Base-by-base conservation (phyloP, 805 yeast genomes). In the Kuraishia molischiana region DNA sequence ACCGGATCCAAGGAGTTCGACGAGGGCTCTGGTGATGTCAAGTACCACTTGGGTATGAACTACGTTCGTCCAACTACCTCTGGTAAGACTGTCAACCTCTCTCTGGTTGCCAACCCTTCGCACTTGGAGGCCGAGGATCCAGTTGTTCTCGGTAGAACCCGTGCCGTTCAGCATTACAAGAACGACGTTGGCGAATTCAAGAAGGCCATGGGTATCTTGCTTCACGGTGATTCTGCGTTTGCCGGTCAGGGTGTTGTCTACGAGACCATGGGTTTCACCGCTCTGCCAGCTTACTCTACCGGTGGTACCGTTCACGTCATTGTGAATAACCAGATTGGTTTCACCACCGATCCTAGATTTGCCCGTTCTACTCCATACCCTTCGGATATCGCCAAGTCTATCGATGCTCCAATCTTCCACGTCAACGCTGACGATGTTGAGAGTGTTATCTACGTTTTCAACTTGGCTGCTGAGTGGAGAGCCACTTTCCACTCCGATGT, bases 41-140 rank as follows among this genome's bases (percentile, higher is more conserved):
- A 92, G 67, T 92, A 92, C 72, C 98, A 92, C 64, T 74, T 92
- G 66, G 98, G 99, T 72, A 90, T 92, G 96, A 90, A 92, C 72
- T 92, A 89, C 72, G 85, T 81, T 61, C 84, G 99, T 70, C 99
- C 99, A 61, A 92, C 99, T 40, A 94, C 97, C 34, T 84, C 95
- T 20, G 99, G 99, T 62, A 87, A 87, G 64, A 85, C 79, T 58
- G 97, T 92, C 48, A 89, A 89, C 69, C 69, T 92, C 54, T 89
- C 97, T 24, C 70, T 92, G 48, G 99, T 92, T 45, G 99, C 99
- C 44, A 92, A 92, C 65, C 99, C 99, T 45, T 90, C 97, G 35
- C 99, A 92, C 69, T 77, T 92, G 66, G 99, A 92, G 70, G 95
- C 98, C 43, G 97, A 89, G 67, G 99, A 92, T 63, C 97, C 97